These are phyloP conservation scores for Postia placenta DNA, from an alignment of 768 basidiomycete species.

Conservation along the genomic window DNA sequence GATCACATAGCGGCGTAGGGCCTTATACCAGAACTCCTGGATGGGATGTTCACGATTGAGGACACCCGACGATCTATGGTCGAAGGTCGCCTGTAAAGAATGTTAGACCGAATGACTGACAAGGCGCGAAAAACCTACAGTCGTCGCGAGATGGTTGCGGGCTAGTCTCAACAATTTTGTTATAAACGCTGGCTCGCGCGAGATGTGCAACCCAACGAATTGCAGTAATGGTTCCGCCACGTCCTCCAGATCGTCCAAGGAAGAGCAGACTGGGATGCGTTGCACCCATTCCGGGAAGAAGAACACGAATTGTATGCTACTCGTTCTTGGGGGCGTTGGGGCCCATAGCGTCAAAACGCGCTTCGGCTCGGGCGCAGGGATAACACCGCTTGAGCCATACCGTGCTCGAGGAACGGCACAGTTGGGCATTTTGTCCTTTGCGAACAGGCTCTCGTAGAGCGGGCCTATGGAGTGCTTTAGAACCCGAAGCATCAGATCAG, in stretches of 20 bases:
- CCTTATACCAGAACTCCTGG: conserved; percentile 78
- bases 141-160: conserved; percentile 51
- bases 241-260: conserved; percentile 62
- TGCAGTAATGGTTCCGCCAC: conserved; percentile 76
- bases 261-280: conserved; percentile 57
- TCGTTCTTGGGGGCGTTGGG: conserved; percentile 77
- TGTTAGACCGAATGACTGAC: background rate
- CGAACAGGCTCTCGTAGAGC: conserved; percentile 51
- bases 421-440: conserved; percentile 55
- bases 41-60: conserved; percentile 54
- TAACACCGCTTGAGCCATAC: conserved; percentile 52
- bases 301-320: conserved; percentile 73
- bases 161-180: conserved; percentile 80
- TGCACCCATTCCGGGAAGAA: conserved; percentile 86
- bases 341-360: conserved; percentile 67
- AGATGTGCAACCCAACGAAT: conserved; percentile 76
- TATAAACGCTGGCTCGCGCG: conserved; percentile 70
- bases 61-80: conserved; percentile 55
- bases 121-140: conserved; percentile 30
- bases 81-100: conserved; percentile 5
- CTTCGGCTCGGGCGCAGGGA: conserved; percentile 50
- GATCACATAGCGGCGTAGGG: conserved; percentile 74
- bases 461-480: conserved; percentile 63
- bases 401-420: conserved; percentile 60
- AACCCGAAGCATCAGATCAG: conserved; percentile 79